Evolutionary conservation across 768 basidiomycete genomes (phyloP).

Genomic region (Panellus pusillus): DNA sequence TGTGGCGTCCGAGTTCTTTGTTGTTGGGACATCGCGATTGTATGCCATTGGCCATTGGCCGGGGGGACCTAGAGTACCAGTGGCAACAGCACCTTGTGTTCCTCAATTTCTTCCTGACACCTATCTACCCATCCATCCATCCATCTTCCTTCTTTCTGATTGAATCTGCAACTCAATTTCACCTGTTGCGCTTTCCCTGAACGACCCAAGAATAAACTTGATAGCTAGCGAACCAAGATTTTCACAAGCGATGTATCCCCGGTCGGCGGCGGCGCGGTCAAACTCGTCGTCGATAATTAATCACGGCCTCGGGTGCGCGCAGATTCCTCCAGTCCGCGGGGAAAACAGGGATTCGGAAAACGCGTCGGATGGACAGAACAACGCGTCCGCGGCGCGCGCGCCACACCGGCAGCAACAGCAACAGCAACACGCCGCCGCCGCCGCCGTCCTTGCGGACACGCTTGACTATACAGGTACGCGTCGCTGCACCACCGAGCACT

Average conservation of each 20-base stretch:
- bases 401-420: neutral
- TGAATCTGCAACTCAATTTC: constrained; percentile 2
- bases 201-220: constrained; percentile 8
- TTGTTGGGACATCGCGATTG: too few species aligned
- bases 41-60: too few species aligned
- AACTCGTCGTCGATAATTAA: neutral
- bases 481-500: neutral
- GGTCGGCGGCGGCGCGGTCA: neutral
- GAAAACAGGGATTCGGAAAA: neutral
- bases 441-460: constrained; percentile 43
- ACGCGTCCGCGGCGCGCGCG: neutral
- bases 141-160: constrained; percentile 12
- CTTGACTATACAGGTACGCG: constrained; percentile 44
- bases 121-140: neutral
- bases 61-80: too few species aligned
- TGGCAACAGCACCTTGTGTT: too few species aligned
- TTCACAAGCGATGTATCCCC: constrained; percentile 11
- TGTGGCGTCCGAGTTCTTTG: neutral
- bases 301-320: neutral
- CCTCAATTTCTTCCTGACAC: neutral
- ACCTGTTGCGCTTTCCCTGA: constrained; percentile 6
- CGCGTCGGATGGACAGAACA: constrained; percentile 1
- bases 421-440: constrained; percentile 21
- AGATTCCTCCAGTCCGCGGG: neutral
- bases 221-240: constrained; percentile 6